These are phyloP conservation scores for Diaporthe sp. DNA, from an alignment of 2,329 filamentous ascomycete species.

Conservation along the genomic window DNA sequence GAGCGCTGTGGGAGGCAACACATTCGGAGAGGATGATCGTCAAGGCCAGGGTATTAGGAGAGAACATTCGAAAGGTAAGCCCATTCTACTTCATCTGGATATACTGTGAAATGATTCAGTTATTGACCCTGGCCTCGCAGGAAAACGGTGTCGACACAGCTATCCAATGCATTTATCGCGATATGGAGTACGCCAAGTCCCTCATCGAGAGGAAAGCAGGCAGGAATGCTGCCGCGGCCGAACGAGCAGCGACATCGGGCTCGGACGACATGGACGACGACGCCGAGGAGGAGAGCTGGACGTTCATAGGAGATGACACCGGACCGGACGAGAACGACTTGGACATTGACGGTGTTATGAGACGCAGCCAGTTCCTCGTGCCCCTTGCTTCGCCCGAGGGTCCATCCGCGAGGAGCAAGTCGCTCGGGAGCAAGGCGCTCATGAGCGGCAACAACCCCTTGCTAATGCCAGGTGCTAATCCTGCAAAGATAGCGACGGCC, in stretches of 20 bases:
- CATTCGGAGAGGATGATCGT: slow-evolving; percentile 92
- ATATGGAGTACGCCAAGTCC: slow-evolving; percentile 91
- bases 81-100: not conserved
- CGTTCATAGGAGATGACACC: slow-evolving; percentile 77
- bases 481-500: not conserved
- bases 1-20: slow-evolving; percentile 91
- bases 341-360: slow-evolving; percentile 33
- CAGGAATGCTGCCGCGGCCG: slow-evolving; percentile 61
- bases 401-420: slow-evolving; percentile 8
- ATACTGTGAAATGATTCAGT: not conserved
- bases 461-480: slow-evolving; percentile 23
- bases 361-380: slow-evolving; percentile 32
- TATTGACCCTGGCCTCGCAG: slow-evolving; percentile 59
- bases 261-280: slow-evolving; percentile 66
- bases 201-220: slow-evolving; percentile 78
- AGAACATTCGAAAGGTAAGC: slow-evolving; percentile 87
- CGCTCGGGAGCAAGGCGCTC: slow-evolving; percentile 28
- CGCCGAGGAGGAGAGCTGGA: slow-evolving; percentile 89
- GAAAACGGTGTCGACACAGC: slow-evolving; percentile 92
- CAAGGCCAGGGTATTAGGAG: slow-evolving; percentile 85
- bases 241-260: slow-evolving; percentile 48
- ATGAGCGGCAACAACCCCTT: slow-evolving; percentile 24
- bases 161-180: slow-evolving; percentile 93
- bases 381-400: slow-evolving; percentile 8
- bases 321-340: slow-evolving; percentile 57